These are phyloP conservation scores for Adiantum capillusveneris DNA, from an alignment of 75 land plant species.

Conservation along the genomic window DNA sequence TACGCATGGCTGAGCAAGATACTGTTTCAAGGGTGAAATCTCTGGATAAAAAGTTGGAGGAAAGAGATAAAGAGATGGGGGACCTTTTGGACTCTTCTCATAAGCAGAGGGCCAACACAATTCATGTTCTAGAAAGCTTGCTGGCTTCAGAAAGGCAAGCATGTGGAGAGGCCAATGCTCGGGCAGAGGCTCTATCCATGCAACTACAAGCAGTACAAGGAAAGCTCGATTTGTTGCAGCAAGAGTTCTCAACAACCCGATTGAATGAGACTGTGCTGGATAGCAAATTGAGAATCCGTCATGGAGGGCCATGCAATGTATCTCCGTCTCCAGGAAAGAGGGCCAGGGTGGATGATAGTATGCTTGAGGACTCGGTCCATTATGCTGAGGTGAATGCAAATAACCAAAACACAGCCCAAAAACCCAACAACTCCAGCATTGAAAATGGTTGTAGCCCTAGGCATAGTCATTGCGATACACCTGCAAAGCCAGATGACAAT, in stretches of 20 bases:
- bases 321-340: slow-evolving; percentile 54
- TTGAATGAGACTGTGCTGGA: slow-evolving; percentile 74
- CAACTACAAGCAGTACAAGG: slow-evolving; percentile 67
- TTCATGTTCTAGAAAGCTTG: slow-evolving; percentile 65
- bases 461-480: background rate
- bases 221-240: slow-evolving; percentile 64
- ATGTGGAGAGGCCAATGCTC: slow-evolving; percentile 54
- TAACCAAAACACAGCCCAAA: slow-evolving; percentile 25
- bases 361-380: slow-evolving; percentile 49
- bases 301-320: background rate
- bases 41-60: slow-evolving; percentile 62
- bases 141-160: slow-evolving; percentile 67
- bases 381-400: slow-evolving; percentile 34
- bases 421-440: slow-evolving; percentile 23
- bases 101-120: slow-evolving; percentile 75
- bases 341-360: slow-evolving; percentile 45
- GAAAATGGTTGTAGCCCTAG: slow-evolving; percentile 42
- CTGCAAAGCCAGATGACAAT: slow-evolving; percentile 4
- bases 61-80: slow-evolving; percentile 78
- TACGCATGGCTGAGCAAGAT: slow-evolving; percentile 47
- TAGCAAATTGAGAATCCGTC: slow-evolving; percentile 35
- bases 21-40: slow-evolving; percentile 44
- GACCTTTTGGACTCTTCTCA: slow-evolving; percentile 49
- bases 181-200: slow-evolving; percentile 73
- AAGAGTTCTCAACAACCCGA: slow-evolving; percentile 49